Percentiles rank a stretch among this genome's conserved stretches.
phyloP scores from a whole-genome alignment of 768 basidiomycete genomes.

The Tephrocybe sp. region DNA sequence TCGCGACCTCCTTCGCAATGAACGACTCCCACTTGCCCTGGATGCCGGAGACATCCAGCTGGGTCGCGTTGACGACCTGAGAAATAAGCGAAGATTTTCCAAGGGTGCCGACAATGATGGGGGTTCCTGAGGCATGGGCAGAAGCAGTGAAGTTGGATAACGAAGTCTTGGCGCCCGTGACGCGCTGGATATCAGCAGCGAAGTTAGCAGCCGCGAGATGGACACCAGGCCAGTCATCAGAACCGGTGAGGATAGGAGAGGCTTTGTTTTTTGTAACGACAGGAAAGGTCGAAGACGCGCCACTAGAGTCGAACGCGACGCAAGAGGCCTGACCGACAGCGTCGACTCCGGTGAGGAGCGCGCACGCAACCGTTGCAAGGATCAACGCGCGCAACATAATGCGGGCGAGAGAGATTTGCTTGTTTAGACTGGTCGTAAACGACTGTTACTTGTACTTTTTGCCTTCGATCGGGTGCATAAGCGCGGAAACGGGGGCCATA shows the following conservation, averaged over 20 bases:
- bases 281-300: slow-evolving; percentile 38
- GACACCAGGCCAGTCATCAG: slow-evolving; percentile 65
- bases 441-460: too few species aligned
- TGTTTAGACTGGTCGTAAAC: too few species aligned
- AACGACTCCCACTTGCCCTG: slow-evolving; percentile 70
- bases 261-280: slow-evolving; percentile 46
- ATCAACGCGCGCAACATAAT: slow-evolving; percentile 17
- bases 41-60: slow-evolving; percentile 55
- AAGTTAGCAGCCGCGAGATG: slow-evolving; percentile 63
- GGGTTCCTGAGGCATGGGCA: slow-evolving; percentile 24
- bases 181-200: slow-evolving; percentile 57
- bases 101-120: slow-evolving; percentile 67
- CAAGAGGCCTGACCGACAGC: slow-evolving; percentile 52
- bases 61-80: slow-evolving; percentile 49
- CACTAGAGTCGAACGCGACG: slow-evolving; percentile 35
- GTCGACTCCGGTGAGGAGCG: slow-evolving; percentile 20
- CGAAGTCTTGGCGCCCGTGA: slow-evolving; percentile 52
- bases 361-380: slow-evolving; percentile 9
- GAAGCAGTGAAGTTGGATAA: slow-evolving; percentile 52
- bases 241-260: slow-evolving; percentile 48
- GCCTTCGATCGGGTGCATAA: too few species aligned
- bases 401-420: background rate
- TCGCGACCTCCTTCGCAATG: slow-evolving; percentile 48
- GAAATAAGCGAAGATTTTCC: slow-evolving; percentile 56
- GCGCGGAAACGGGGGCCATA: too few species aligned